These are phyloP conservation scores for Fraxinus ornus DNA, from an alignment of 305 asterid genomes.

Conservation along the genomic window DNA sequence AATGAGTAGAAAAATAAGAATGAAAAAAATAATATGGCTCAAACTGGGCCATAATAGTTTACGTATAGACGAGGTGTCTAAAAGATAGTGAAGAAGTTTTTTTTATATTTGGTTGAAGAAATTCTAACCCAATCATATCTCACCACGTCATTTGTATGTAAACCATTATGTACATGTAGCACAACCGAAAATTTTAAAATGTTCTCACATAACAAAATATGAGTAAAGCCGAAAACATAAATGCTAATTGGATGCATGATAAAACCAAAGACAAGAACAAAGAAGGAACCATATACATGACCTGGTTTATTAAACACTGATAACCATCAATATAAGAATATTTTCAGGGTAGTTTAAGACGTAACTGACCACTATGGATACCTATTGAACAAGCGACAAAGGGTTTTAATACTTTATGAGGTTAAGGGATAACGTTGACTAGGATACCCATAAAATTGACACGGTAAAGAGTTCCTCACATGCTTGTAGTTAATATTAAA, in stretches of 20 bases:
- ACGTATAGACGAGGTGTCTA: too few species aligned
- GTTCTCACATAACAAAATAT: not conserved
- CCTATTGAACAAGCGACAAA: not conserved
- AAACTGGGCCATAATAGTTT: not conserved
- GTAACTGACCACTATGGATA: not conserved
- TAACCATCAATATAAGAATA: not conserved
- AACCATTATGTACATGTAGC: not conserved
- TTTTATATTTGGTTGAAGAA: not conserved
- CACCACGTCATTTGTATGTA: not conserved
- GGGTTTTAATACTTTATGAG: not conserved
- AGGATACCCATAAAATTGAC: not conserved
- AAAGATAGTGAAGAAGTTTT: not conserved
- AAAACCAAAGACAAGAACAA: not conserved
- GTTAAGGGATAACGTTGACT: not conserved
- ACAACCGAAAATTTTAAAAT: not conserved
- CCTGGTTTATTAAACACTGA: not conserved
- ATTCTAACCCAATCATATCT: too few species aligned
- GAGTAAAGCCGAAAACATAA: not conserved
- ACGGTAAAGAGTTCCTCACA: not conserved
- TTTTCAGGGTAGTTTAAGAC: not conserved
- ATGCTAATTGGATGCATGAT: not conserved
- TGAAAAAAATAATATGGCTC: too few species aligned
- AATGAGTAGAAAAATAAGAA: too few species aligned
- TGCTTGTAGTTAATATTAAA: not conserved
- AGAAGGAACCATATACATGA: not conserved